Evolutionary conservation across 225 moss, liverwort and hornwort genomes (phyloP).

Genomic region (Climacium dendroides): DNA sequence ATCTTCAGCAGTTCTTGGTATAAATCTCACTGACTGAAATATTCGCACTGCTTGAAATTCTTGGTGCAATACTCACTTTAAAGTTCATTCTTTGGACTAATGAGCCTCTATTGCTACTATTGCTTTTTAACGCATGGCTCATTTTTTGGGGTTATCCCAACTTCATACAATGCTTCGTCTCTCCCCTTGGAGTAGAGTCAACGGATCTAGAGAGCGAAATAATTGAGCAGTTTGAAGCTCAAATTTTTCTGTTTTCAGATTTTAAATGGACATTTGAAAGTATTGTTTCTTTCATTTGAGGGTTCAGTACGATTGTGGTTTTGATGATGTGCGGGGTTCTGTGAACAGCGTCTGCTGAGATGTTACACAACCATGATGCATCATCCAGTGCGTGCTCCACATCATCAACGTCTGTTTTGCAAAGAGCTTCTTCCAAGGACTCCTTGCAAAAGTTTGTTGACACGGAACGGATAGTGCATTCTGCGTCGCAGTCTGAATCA

Average conservation of each 20-base stretch:
- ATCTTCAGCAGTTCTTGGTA: neutral
- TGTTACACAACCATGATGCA: neutral
- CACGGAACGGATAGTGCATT: constrained; percentile 54
- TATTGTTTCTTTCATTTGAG: neutral
- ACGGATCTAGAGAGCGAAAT: neutral
- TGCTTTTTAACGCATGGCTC: neutral
- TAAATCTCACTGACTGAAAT: neutral
- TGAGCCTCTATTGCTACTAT: neutral
- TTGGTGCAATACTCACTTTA: neutral
- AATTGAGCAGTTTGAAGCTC: neutral
- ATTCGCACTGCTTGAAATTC: neutral
- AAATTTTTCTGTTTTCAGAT: neutral
- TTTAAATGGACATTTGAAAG: neutral
- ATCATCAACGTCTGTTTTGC: neutral
- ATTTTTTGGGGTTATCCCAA: neutral
- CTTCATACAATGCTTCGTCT: neutral
- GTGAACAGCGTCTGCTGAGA: constrained; percentile 4
- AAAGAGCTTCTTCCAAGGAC: constrained; percentile 2
- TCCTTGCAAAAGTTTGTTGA: constrained; percentile 49
- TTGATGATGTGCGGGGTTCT: neutral
- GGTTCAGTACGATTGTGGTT: neutral
- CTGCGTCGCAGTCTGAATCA: constrained; percentile 7
- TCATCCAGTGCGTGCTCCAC: constrained; percentile 17
- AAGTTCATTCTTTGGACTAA: neutral
- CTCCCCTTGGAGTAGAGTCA: neutral